A percentile compares a stretch with the other conserved stretches of the same genome.
These are phyloP conservation scores for Xerocomus cyaneibrunnescens DNA, from an alignment of 1,284 basidiomycete species.

Conservation along the genomic window DNA sequence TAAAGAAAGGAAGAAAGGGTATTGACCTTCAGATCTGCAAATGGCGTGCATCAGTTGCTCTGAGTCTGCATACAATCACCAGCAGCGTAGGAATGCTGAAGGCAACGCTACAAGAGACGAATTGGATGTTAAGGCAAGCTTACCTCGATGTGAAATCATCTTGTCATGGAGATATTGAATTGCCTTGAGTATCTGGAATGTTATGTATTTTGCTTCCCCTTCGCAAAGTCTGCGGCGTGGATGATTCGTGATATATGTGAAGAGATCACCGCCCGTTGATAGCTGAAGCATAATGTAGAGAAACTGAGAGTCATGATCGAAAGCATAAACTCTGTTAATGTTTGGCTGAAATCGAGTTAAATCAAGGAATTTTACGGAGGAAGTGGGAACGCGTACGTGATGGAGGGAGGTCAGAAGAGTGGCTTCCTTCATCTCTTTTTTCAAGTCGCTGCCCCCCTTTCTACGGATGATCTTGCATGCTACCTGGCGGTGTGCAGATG, in stretches of 20 bases:
- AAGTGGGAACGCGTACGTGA: constrained; percentile 52
- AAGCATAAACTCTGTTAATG: constrained; percentile 74
- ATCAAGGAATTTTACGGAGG: not conserved
- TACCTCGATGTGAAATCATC: constrained; percentile 80
- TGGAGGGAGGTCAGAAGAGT: constrained; percentile 64
- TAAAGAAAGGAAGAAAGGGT: not conserved
- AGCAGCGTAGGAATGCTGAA: not conserved
- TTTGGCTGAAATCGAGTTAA: constrained; percentile 56
- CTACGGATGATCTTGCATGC: constrained; percentile 80
- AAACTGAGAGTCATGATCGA: constrained; percentile 61
- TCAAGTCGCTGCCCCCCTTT: constrained; percentile 54
- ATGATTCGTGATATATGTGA: constrained; percentile 76
- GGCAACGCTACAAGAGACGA: not conserved
- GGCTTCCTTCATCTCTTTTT: constrained; percentile 73
- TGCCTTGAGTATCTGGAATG: constrained; percentile 75
- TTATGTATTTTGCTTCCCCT: constrained; percentile 81
- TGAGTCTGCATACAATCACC: not conserved
- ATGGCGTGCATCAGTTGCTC: constrained; percentile 2
- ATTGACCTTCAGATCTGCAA: constrained; percentile 68
- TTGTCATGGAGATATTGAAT: constrained; percentile 73
- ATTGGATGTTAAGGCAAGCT: not conserved
- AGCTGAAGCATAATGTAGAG: constrained; percentile 84
- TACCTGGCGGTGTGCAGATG: constrained; percentile 62
- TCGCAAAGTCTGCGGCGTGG: constrained; percentile 59
- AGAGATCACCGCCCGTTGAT: constrained; percentile 85